A percentile compares a stretch with the other conserved stretches of the same genome.
Evolutionary conservation across 1,284 basidiomycete species (phyloP).

Genomic region (Cystobasidium pallidum): DNA sequence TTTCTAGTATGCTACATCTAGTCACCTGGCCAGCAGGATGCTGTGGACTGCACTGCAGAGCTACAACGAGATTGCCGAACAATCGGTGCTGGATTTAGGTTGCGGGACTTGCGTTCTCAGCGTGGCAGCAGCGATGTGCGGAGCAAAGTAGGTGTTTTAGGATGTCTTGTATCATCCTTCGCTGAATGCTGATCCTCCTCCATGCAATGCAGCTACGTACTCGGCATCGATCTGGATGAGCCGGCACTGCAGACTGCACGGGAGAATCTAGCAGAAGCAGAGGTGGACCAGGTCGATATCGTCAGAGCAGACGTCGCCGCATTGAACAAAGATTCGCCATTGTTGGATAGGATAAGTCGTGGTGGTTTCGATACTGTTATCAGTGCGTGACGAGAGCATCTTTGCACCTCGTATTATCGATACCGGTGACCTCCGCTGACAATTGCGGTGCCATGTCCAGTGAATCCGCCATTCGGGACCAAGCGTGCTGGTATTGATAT

Average conservation of each 20-base stretch:
- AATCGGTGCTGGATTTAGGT: constrained; percentile 49
- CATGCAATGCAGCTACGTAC: constrained; percentile 46
- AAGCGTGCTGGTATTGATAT: constrained; percentile 53
- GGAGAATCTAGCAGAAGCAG: constrained; percentile 50
- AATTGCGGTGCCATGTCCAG: not conserved
- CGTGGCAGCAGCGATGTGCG: constrained; percentile 50
- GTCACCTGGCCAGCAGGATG: constrained; percentile 44
- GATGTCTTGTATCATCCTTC: not conserved
- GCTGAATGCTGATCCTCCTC: not conserved
- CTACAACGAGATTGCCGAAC: constrained; percentile 46
- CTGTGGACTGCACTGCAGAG: constrained; percentile 39
- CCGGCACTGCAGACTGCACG: constrained; percentile 49
- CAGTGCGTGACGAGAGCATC: constrained; percentile 20
- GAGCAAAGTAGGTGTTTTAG: constrained; percentile 47
- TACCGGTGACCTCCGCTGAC: not conserved
- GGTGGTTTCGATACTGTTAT: constrained; percentile 51
- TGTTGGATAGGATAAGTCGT: constrained; percentile 24
- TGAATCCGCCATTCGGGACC: constrained; percentile 52
- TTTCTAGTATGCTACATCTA: constrained; percentile 40
- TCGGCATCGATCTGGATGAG: constrained; percentile 50
- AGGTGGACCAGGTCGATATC: constrained; percentile 51
- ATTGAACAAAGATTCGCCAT: constrained; percentile 32
- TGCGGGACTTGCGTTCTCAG: constrained; percentile 49
- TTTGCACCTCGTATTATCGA: too few relatives aligned
- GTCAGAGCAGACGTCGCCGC: constrained; percentile 46